A percentile compares a stretch with the other conserved stretches of the same genome.
phyloP scores from a whole-genome alignment of 805 yeast genomes.

The Lipomyces yamanashiensis region DNA sequence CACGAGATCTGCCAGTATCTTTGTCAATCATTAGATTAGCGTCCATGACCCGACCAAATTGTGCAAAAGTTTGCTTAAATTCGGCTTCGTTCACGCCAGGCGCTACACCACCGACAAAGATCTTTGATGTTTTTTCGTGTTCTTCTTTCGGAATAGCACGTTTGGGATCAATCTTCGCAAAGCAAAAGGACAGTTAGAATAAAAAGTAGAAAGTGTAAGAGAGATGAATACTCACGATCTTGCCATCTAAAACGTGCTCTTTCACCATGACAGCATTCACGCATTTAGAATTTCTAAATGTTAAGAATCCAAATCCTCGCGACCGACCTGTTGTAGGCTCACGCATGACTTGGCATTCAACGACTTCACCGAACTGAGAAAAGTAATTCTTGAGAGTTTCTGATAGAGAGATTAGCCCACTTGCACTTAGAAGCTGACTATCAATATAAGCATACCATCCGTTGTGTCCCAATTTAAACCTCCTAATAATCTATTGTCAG shows the following conservation, averaged over 20 bases:
- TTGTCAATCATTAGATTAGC: conserved; percentile 97
- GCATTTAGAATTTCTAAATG: conserved; percentile 77
- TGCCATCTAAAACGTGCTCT: conserved; percentile 91
- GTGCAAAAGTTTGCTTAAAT: conserved; percentile 81
- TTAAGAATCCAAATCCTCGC: conserved; percentile 91
- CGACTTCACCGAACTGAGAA: conserved; percentile 83
- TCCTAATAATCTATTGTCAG: conserved; percentile 66
- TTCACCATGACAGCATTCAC: conserved; percentile 85
- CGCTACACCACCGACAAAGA: conserved; percentile 96
- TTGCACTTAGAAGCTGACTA: not conserved
- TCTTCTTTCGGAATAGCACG: conserved; percentile 97
- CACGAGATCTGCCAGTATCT: conserved; percentile 95
- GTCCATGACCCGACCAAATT: conserved; percentile 89
- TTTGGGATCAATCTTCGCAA: conserved; percentile 77
- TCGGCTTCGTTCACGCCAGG: conserved; percentile 91
- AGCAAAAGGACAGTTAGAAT: not conserved
- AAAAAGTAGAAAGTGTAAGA: not conserved
- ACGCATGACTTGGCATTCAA: conserved; percentile 90
- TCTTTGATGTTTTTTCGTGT: conserved; percentile 95
- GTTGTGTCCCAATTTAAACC: conserved; percentile 98
- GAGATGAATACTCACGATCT: conserved; percentile 51
- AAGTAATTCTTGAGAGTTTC: conserved; percentile 82
- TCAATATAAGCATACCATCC: conserved; percentile 50
- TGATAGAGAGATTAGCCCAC: not conserved
- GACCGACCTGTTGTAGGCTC: conserved; percentile 84